Evolutionary conservation across 139 green algal species (phyloP).

Genomic region (Chlamydomonas incerta): DNA sequence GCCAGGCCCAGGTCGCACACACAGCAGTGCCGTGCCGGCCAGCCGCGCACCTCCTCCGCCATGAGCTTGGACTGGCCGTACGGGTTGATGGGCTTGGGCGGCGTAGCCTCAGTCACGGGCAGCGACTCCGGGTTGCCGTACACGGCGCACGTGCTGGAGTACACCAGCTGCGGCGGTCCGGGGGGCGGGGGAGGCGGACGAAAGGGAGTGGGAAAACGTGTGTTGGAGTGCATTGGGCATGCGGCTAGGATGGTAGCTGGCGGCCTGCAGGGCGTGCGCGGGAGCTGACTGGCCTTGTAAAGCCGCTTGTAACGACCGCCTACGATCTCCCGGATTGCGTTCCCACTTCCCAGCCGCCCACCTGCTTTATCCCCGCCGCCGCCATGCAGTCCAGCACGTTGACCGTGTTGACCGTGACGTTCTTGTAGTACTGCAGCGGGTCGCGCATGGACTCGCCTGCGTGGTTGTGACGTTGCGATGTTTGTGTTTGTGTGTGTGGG

Average conservation of each 20-base stretch:
- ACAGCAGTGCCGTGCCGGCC: too few relatives aligned
- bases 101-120: slow-evolving; percentile 82
- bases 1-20: too few relatives aligned
- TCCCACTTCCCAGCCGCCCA: too few relatives aligned
- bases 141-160: slow-evolving; percentile 74
- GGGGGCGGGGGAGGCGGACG: background rate
- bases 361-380: slow-evolving; percentile 56
- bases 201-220: background rate
- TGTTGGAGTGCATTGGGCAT: too few relatives aligned
- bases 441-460: slow-evolving; percentile 60
- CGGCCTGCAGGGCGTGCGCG: too few relatives aligned
- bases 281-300: too few relatives aligned
- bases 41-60: slow-evolving; percentile 69
- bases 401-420: slow-evolving; percentile 82
- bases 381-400: slow-evolving; percentile 77
- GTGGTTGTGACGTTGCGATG: too few relatives aligned
- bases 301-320: too few relatives aligned
- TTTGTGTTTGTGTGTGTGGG: too few relatives aligned
- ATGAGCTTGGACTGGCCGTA: slow-evolving; percentile 81
- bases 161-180: slow-evolving; percentile 44
- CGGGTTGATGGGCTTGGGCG: slow-evolving; percentile 77
- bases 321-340: too few relatives aligned
- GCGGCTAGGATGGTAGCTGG: too few relatives aligned
- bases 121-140: slow-evolving; percentile 77
- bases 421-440: slow-evolving; percentile 79